Percentiles rank a stretch among this genome's conserved stretches.
phyloP scores from a whole-genome alignment of 2,329 filamentous ascomycete genomes.

The Ploettnerulaceae sp. region DNA sequence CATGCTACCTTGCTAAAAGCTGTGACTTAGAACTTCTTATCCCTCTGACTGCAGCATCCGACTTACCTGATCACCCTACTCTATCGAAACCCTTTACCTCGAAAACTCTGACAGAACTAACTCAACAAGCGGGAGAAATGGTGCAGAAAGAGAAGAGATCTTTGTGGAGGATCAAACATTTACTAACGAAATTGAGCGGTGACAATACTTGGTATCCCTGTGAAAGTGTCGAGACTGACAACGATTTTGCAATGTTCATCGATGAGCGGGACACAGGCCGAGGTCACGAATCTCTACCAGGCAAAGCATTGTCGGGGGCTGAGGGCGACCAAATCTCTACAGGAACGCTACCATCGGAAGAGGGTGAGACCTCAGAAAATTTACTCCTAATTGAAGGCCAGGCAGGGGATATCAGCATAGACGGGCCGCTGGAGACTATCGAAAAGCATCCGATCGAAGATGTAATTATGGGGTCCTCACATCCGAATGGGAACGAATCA shows the following conservation, averaged over 20 bases:
- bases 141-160: conserved; percentile 71
- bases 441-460: conserved; percentile 2
- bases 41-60: conserved; percentile 69
- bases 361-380: conserved; percentile 13
- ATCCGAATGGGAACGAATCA: neutral
- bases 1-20: conserved; percentile 29
- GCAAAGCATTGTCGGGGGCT: conserved; percentile 23
- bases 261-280: conserved; percentile 31
- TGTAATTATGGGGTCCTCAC: neutral
- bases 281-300: conserved; percentile 17
- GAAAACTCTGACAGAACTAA: conserved; percentile 66
- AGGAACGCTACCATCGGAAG: conserved; percentile 26
- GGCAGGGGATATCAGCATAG: neutral
- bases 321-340: conserved; percentile 28
- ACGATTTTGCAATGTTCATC: conserved; percentile 49
- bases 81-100: conserved; percentile 71
- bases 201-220: conserved; percentile 67
- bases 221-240: conserved; percentile 50
- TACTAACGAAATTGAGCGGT: conserved; percentile 68
- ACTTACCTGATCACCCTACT: conserved; percentile 69
- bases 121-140: conserved; percentile 62
- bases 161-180: conserved; percentile 68
- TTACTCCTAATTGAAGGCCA: conserved; percentile 15
- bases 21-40: conserved; percentile 59
- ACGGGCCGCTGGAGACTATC: neutral